phyloP scores from a whole-genome alignment of 2,329 filamentous ascomycete genomes.

The Phaeophleospora eucalypticola region DNA sequence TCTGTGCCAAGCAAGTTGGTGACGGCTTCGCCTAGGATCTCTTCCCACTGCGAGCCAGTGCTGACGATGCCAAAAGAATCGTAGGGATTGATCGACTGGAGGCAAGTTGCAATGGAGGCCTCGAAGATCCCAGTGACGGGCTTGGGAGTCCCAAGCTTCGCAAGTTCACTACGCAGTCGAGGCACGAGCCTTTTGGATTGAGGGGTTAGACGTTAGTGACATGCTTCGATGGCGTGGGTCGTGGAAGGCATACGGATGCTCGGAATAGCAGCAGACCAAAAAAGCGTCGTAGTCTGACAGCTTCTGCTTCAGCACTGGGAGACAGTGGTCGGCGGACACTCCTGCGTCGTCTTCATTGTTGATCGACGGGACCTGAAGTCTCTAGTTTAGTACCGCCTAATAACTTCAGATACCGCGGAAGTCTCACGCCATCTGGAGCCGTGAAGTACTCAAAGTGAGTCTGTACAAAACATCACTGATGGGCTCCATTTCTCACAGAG shows the following conservation, averaged over 20 bases:
- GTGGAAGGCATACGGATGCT: no score
- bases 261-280: constrained; percentile 82
- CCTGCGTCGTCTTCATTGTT: constrained; percentile 67
- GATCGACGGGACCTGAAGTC: constrained; percentile 60
- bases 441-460: constrained; percentile 61
- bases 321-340: constrained; percentile 59
- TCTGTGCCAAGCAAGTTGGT: constrained; percentile 56
- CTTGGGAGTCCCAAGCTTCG: constrained; percentile 30
- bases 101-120: constrained; percentile 64
- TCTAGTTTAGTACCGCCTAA: constrained; percentile 29
- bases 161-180: constrained; percentile 26
- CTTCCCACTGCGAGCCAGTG: constrained; percentile 80
- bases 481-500: constrained; percentile 1
- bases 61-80: constrained; percentile 80
- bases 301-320: constrained; percentile 49
- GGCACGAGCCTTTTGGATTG: no score
- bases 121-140: constrained; percentile 83
- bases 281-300: constrained; percentile 64
- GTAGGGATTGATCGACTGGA: constrained; percentile 51
- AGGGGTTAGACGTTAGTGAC: no score
- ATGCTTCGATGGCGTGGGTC: no score
- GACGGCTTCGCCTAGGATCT: constrained; percentile 64
- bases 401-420: constrained; percentile 25
- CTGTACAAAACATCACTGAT: constrained; percentile 22
- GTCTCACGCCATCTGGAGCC: constrained; percentile 56